These are phyloP conservation scores for Zizania latifolia DNA, from an alignment of 176 grass and related monocot genomes.

Conservation along the genomic window DNA sequence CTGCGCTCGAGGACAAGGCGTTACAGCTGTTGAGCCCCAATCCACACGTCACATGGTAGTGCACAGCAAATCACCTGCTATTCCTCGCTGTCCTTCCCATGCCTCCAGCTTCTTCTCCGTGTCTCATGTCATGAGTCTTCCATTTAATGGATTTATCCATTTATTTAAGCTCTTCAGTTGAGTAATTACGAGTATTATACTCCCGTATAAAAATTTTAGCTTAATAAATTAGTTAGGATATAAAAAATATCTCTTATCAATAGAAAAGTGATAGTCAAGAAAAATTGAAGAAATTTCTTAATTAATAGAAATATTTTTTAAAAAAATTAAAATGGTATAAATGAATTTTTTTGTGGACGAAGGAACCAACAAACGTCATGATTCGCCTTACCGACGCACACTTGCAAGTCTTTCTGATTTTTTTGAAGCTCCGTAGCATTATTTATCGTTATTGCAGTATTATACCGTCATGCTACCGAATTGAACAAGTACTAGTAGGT, in stretches of 20 bases:
- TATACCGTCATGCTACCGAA: background rate
- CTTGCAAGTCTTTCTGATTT: no score
- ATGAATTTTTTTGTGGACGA: no score
- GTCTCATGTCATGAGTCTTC: background rate
- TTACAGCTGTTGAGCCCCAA: slow-evolving; percentile 4
- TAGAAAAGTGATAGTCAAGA: no score
- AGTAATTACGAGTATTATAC: background rate
- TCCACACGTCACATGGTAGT: background rate
- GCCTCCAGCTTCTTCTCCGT: background rate
- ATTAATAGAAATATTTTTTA: no score
- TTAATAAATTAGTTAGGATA: no score
- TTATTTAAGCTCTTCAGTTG: background rate
- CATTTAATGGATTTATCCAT: background rate
- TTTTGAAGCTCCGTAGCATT: no score
- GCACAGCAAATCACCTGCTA: background rate
- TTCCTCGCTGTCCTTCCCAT: slow-evolving; percentile 20
- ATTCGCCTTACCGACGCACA: background rate
- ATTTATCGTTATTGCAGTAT: no score
- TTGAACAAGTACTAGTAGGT: background rate
- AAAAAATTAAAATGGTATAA: no score
- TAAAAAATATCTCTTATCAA: no score
- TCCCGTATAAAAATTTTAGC: no score
- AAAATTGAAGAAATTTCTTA: no score
- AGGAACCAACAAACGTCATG: no score
- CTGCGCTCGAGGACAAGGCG: slow-evolving; percentile 1